phyloP scores from a whole-genome alignment of 2,329 filamentous ascomycete genomes.

The Phoma sp. region DNA sequence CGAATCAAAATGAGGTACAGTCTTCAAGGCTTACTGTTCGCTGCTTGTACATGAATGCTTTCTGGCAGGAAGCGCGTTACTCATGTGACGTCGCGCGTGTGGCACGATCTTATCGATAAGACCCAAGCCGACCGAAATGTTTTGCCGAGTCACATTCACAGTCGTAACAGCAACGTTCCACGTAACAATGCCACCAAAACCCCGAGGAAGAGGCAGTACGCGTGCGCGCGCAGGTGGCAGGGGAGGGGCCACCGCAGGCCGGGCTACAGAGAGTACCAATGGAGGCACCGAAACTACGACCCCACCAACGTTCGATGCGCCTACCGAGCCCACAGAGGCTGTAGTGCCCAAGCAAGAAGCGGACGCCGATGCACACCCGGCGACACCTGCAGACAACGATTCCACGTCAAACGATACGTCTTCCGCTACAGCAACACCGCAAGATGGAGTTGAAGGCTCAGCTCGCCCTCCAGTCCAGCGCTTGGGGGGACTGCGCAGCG shows the following conservation, averaged over 20 bases:
- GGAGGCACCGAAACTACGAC: slow-evolving; percentile 24
- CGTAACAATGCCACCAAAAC: slow-evolving; percentile 41
- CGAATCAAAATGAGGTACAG: slow-evolving; percentile 9
- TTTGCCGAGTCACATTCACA: slow-evolving; percentile 23
- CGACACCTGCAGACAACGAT: slow-evolving; percentile 16
- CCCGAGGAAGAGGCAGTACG: slow-evolving; percentile 30
- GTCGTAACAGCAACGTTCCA: slow-evolving; percentile 7
- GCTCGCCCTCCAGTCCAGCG: slow-evolving; percentile 33
- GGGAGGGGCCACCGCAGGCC: slow-evolving; percentile 24
- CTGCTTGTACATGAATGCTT: too few relatives aligned
- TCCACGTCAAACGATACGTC: slow-evolving; percentile 21
- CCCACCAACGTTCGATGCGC: slow-evolving; percentile 22
- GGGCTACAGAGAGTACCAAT: slow-evolving; percentile 15
- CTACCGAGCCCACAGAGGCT: slow-evolving; percentile 3
- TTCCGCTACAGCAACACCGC: slow-evolving; percentile 21
- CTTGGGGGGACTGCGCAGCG: slow-evolving; percentile 37
- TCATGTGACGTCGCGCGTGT: slow-evolving; percentile 30
- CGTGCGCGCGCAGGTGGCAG: slow-evolving; percentile 30
- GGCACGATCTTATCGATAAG: slow-evolving; percentile 39
- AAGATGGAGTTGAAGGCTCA: slow-evolving; percentile 25
- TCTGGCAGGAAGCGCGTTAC: neutral
- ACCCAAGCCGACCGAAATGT: slow-evolving; percentile 17
- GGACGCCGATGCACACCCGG: slow-evolving; percentile 21
- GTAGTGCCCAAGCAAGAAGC: slow-evolving; percentile 31
- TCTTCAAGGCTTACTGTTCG: neutral